A percentile compares a stretch with the other conserved stretches of the same genome.
Evolutionary conservation across 208 protist species (phyloP).

Genomic region (Dictyostelium gargantuum): DNA sequence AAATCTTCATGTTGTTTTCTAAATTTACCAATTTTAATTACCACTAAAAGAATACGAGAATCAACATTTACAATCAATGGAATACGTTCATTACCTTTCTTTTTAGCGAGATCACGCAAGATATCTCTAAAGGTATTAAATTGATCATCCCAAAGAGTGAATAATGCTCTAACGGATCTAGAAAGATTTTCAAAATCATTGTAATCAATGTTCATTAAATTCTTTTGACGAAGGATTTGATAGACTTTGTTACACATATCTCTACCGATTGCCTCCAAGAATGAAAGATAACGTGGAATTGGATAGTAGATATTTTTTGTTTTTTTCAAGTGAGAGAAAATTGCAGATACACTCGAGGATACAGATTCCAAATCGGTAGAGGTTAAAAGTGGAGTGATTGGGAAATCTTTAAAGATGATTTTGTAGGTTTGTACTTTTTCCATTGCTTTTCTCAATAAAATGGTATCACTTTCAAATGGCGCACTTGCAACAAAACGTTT

Average conservation of each 20-base stretch:
- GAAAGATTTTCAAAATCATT: conserved; percentile 81
- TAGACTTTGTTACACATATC: conserved; percentile 77
- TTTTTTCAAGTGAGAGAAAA: conserved; percentile 85
- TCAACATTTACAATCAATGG: conserved; percentile 79
- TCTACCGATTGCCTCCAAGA: conserved; percentile 79
- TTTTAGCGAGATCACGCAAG: conserved; percentile 75
- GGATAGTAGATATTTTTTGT: conserved; percentile 80
- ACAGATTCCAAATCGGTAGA: conserved; percentile 80
- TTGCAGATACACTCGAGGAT: conserved; percentile 69
- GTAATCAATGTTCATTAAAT: conserved; percentile 80
- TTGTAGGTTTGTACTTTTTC: conserved; percentile 82
- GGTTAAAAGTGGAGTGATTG: conserved; percentile 82
- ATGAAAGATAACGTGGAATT: conserved; percentile 70
- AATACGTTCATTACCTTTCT: conserved; percentile 75
- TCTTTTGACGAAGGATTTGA: conserved; percentile 70
- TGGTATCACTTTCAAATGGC: conserved; percentile 82
- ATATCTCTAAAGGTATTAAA: conserved; percentile 73
- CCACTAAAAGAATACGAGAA: conserved; percentile 77
- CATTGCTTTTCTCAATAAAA: conserved; percentile 72
- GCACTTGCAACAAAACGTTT: conserved; percentile 83
- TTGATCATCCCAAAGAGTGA: conserved; percentile 83
- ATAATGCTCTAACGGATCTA: conserved; percentile 71
- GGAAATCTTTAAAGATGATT: conserved; percentile 86
- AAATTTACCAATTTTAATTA: conserved; percentile 84
- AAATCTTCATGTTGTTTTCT: conserved; percentile 86